Evolutionary conservation across 2,329 filamentous ascomycete genomes (phyloP).

Genomic region (Pestalotiopsis sp.): DNA sequence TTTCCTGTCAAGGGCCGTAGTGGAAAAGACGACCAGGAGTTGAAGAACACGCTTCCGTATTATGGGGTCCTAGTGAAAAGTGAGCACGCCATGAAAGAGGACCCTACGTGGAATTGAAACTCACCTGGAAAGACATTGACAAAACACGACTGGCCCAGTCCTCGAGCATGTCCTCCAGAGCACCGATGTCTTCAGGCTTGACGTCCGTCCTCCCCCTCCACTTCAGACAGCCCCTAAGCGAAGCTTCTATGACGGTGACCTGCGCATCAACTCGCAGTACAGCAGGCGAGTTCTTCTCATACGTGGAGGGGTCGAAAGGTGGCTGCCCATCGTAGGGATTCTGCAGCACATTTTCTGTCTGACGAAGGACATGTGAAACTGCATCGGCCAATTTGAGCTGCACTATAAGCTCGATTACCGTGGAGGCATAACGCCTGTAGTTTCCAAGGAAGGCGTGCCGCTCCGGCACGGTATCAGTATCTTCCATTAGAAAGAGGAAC

Average conservation of each 20-base stretch:
- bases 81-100: slow-evolving; percentile 20
- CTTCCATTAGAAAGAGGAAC: slow-evolving; percentile 82
- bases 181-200: slow-evolving; percentile 49
- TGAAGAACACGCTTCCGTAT: slow-evolving; percentile 82
- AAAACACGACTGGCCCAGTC: slow-evolving; percentile 75
- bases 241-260: slow-evolving; percentile 85
- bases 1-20: slow-evolving; percentile 76
- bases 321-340: slow-evolving; percentile 74
- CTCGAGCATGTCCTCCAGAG: slow-evolving; percentile 67
- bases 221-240: slow-evolving; percentile 84
- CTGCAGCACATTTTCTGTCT: slow-evolving; percentile 74
- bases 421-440: slow-evolving; percentile 87
- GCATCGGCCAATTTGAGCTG: slow-evolving; percentile 82
- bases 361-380: slow-evolving; percentile 81
- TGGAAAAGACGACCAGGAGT: slow-evolving; percentile 82
- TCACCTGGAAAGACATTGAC: slow-evolving; percentile 67
- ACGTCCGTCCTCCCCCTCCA: slow-evolving; percentile 55
- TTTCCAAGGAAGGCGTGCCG: slow-evolving; percentile 94
- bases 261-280: slow-evolving; percentile 84
- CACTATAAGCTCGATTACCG: slow-evolving; percentile 86
- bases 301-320: slow-evolving; percentile 65
- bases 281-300: slow-evolving; percentile 71
- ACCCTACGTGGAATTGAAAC: slow-evolving; percentile 31
- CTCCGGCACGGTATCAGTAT: slow-evolving; percentile 93
- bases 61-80: slow-evolving; percentile 65